Evolutionary conservation across 495 filamentous ascomycete species (phyloP).

Genomic region (Patellaria atrata): DNA sequence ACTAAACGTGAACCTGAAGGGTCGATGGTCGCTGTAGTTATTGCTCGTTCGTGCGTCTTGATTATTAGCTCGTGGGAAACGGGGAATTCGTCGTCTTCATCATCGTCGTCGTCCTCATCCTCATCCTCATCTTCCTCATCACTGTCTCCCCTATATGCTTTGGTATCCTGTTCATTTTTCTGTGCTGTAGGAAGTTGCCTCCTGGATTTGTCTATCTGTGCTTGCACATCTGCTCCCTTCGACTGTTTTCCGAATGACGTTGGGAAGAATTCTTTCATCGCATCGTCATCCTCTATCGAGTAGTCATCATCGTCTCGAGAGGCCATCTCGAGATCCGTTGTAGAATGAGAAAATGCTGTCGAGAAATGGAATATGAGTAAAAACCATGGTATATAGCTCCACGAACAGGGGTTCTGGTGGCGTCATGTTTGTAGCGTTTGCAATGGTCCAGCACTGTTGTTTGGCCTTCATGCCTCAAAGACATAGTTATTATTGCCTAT

Average conservation of each 20-base stretch:
- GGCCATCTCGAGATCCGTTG: too few species aligned
- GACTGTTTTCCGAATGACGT: conserved; percentile 75
- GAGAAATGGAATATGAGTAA: too few species aligned
- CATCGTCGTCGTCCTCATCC: conserved; percentile 42
- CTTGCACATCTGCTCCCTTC: conserved; percentile 54
- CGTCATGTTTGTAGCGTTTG: too few species aligned
- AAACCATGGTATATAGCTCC: too few species aligned
- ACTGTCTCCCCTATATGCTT: conserved; percentile 13
- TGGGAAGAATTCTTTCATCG: conserved; percentile 69
- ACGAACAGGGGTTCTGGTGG: too few species aligned
- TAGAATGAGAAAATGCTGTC: too few species aligned
- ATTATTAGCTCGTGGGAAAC: conserved; percentile 85
- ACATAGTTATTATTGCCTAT: too few species aligned
- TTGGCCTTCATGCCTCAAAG: too few species aligned
- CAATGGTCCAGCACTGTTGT: too few species aligned
- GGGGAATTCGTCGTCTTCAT: conserved; percentile 81
- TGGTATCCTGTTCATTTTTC: conserved; percentile 2
- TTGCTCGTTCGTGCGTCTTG: conserved; percentile 79
- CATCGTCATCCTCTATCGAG: conserved; percentile 43
- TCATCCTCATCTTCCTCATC: conserved; percentile 38
- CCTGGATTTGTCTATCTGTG: conserved; percentile 66
- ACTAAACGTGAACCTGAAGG: conserved; percentile 72
- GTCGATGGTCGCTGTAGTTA: conserved; percentile 74
- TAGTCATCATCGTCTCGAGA: conserved; percentile 16
- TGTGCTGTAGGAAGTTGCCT: conserved; percentile 29